These are phyloP conservation scores for Amanita rubescens DNA, from an alignment of 768 basidiomycete genomes.

Conservation along the genomic window DNA sequence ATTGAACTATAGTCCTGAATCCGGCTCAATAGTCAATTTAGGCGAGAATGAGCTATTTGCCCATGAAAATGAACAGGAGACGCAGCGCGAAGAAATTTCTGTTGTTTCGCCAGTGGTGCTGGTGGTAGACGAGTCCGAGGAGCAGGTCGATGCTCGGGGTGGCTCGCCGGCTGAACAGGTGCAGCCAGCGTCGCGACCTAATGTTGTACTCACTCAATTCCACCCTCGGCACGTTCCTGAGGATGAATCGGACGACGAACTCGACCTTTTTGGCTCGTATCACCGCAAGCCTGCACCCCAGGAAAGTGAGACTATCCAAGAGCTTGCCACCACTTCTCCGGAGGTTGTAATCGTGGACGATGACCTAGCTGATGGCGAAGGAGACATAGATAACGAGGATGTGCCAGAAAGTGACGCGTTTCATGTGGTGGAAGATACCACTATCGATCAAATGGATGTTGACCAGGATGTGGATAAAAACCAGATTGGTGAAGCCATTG, in stretches of 20 bases:
- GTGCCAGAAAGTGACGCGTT: slow-evolving; percentile 2
- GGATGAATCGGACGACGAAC: slow-evolving; percentile 31
- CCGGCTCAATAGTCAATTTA: slow-evolving; percentile 23
- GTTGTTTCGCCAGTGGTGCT: background rate
- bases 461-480: background rate
- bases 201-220: background rate
- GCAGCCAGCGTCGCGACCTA: background rate
- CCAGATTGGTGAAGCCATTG: background rate
- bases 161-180: background rate
- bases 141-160: background rate
- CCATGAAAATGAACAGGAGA: slow-evolving; percentile 1
- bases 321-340: background rate
- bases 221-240: slow-evolving; percentile 3
- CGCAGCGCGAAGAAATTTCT: background rate
- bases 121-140: background rate
- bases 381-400: slow-evolving; percentile 14
- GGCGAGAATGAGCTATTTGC: slow-evolving; percentile 17
- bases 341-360: slow-evolving; percentile 12
- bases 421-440: background rate
- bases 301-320: slow-evolving; percentile 1
- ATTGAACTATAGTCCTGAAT: slow-evolving; percentile 22
- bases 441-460: background rate
- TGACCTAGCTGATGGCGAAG: slow-evolving; percentile 9
- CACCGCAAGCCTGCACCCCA: slow-evolving; percentile 8
- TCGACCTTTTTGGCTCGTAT: slow-evolving; percentile 31